Evolutionary conservation across 2,329 filamentous ascomycete species (phyloP).

Genomic region (Emmonsia crescens): DNA sequence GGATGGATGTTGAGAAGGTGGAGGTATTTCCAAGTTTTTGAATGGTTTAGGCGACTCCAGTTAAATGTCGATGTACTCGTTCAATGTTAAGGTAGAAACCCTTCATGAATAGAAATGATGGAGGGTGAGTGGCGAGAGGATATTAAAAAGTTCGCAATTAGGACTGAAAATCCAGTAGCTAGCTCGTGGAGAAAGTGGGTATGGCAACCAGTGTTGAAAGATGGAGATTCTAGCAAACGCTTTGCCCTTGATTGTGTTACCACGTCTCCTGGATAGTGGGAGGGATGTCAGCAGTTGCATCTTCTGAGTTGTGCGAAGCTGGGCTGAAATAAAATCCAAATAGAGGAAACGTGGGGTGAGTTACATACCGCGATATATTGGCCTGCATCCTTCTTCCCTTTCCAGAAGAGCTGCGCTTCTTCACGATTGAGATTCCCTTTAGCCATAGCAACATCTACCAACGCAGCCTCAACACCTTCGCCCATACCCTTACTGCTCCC

Average conservation of each 20-base stretch:
- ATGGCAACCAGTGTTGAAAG: background rate
- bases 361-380: conserved; percentile 77
- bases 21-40: background rate
- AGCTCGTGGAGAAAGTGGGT: background rate
- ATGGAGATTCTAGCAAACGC: background rate
- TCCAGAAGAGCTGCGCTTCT: conserved; percentile 81
- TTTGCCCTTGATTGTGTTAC: background rate
- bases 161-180: background rate
- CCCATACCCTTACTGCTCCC: conserved; percentile 95
- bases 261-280: background rate
- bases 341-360: background rate
- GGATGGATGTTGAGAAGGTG: background rate
- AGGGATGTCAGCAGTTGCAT: background rate
- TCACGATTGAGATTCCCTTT: conserved; percentile 78
- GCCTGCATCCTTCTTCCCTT: conserved; percentile 78
- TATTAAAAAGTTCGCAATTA: background rate
- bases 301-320: background rate
- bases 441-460: conserved; percentile 82
- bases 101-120: background rate
- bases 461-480: conserved; percentile 79
- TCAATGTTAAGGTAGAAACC: background rate
- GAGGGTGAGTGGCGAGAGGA: background rate
- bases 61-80: background rate
- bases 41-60: background rate
- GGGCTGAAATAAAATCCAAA: background rate